Conservation (phyloP, 2,329 filamentous ascomycete genomes). For the Cephalotrichum gorgonifer region DNA sequence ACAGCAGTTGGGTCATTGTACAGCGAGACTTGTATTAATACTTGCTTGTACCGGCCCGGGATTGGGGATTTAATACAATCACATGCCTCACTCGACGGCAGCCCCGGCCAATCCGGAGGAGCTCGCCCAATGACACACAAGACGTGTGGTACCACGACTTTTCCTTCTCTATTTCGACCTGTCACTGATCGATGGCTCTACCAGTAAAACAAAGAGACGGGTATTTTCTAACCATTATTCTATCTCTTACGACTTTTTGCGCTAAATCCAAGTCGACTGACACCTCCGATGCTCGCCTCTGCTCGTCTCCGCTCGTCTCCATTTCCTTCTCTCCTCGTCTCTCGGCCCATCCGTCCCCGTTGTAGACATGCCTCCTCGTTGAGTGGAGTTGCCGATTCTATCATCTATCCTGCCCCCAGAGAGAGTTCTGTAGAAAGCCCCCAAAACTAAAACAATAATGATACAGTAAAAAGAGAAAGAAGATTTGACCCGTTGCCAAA, state of each 20-base stretch:
- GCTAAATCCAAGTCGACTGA: neutral
- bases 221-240: neutral
- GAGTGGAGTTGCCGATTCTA: conserved; percentile 3
- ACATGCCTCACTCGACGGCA: too few relatives aligned
- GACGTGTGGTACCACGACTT: too few relatives aligned
- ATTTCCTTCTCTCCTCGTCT: neutral
- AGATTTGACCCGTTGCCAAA: neutral
- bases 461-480: neutral
- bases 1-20: too few relatives aligned
- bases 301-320: neutral
- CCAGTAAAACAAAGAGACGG: neutral
- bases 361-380: neutral
- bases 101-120: too few relatives aligned
- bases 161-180: too few relatives aligned
- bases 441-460: neutral
- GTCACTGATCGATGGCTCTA: too few relatives aligned
- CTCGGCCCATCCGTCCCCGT: too few relatives aligned
- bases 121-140: too few relatives aligned
- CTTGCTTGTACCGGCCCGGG: too few relatives aligned
- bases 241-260: neutral
- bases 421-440: neutral
- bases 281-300: neutral
- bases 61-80: too few relatives aligned
- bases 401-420: neutral
- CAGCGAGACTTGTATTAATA: too few relatives aligned